A percentile compares a stretch with the other conserved stretches of the same genome.
phyloP scores from a whole-genome alignment of 2,329 filamentous ascomycete species.

The Pseudogymnoascus sp. region DNA sequence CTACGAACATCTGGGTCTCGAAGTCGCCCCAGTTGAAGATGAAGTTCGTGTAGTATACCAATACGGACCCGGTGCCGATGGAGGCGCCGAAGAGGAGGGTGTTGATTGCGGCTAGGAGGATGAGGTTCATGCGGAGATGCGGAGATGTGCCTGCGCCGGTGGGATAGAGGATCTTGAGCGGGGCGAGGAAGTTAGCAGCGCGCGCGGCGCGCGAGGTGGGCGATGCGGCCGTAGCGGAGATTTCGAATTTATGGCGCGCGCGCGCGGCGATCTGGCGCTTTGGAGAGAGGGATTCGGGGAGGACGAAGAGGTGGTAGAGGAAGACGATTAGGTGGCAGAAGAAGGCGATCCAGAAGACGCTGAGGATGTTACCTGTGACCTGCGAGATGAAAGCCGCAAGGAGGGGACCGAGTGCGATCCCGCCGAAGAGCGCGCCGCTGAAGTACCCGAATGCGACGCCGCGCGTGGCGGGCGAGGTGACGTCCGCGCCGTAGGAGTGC shows the following conservation, averaged over 20 bases:
- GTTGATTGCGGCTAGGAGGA: slow-evolving; percentile 72
- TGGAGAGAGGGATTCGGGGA: slow-evolving; percentile 78
- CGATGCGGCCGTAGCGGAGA: slow-evolving; percentile 29
- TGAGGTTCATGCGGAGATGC: slow-evolving; percentile 67
- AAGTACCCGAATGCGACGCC: slow-evolving; percentile 83
- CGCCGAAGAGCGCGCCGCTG: slow-evolving; percentile 78
- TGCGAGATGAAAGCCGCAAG: slow-evolving; percentile 73
- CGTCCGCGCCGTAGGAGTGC: slow-evolving; percentile 85
- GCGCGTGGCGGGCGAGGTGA: slow-evolving; percentile 68
- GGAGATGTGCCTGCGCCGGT: slow-evolving; percentile 52
- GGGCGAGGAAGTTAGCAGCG: slow-evolving; percentile 57
- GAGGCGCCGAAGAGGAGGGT: slow-evolving; percentile 72
- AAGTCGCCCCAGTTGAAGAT: slow-evolving; percentile 76
- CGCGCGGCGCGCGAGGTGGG: slow-evolving; percentile 27
- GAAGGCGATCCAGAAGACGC: slow-evolving; percentile 77
- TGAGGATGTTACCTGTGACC: slow-evolving; percentile 62
- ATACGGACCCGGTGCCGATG: slow-evolving; percentile 72
- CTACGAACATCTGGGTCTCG: slow-evolving; percentile 73
- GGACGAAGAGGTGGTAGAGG: slow-evolving; percentile 56
- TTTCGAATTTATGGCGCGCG: slow-evolving; percentile 45
- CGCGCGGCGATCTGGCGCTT: slow-evolving; percentile 61
- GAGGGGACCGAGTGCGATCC: slow-evolving; percentile 80
- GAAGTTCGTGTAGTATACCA: slow-evolving; percentile 74
- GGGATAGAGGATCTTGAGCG: slow-evolving; percentile 71
- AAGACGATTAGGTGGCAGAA: slow-evolving; percentile 67